Conservation (phyloP, 805 yeast species). For the Wickerhamiella brachini region DNA sequence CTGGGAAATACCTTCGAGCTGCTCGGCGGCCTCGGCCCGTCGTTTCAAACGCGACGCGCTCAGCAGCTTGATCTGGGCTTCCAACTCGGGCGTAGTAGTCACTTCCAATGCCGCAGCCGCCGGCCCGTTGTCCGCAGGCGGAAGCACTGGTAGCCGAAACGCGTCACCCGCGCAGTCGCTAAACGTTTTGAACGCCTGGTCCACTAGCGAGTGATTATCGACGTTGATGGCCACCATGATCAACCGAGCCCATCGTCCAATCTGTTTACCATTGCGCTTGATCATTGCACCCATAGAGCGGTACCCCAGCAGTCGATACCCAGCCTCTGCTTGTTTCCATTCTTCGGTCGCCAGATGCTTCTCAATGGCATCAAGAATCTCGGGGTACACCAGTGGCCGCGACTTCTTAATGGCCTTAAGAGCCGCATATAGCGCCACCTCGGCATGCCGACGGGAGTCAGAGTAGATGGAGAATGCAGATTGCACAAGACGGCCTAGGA, state of each 20-base stretch:
- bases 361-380: constrained; percentile 36
- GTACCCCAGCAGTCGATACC: constrained; percentile 42
- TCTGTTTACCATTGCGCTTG: constrained; percentile 40
- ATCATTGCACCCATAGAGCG: constrained; percentile 46
- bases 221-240: constrained; percentile 44
- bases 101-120: constrained; percentile 1
- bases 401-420: constrained; percentile 60
- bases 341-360: constrained; percentile 37
- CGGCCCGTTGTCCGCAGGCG: constrained; percentile 5
- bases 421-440: constrained; percentile 48
- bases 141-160: constrained; percentile 34
- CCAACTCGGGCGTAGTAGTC: not conserved
- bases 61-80: not conserved
- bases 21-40: not conserved
- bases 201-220: constrained; percentile 42
- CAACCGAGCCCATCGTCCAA: constrained; percentile 33
- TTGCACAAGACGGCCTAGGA: constrained; percentile 52
- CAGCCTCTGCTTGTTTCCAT: constrained; percentile 46
- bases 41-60: not conserved
- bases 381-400: constrained; percentile 38
- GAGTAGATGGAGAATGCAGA: constrained; percentile 58
- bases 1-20: constrained; percentile 2
- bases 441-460: constrained; percentile 58
- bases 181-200: constrained; percentile 40
- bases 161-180: constrained; percentile 5